These are phyloP conservation scores for Ascocoryne sarcoides DNA, from an alignment of 2,329 filamentous ascomycete species.

Conservation along the genomic window DNA sequence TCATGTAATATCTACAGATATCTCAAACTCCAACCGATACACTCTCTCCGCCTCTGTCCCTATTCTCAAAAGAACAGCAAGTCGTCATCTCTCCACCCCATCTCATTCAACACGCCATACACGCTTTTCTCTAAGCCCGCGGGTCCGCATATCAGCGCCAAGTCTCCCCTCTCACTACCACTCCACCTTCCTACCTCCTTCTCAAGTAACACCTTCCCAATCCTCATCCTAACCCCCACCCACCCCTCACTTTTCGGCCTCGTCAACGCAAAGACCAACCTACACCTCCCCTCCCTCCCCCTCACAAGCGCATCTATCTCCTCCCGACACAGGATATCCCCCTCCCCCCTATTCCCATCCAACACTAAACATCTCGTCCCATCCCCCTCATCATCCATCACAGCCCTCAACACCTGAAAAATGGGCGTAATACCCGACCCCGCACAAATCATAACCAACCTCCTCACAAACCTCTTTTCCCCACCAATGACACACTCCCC, in stretches of 20 bases:
- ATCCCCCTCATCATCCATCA: slow-evolving; percentile 57
- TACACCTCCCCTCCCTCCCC: slow-evolving; percentile 47
- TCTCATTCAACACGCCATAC: slow-evolving; percentile 43
- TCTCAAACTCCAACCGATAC: too few relatives aligned
- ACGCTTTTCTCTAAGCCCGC: slow-evolving; percentile 62
- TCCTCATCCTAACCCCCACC: slow-evolving; percentile 58
- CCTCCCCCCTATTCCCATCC: slow-evolving; percentile 66
- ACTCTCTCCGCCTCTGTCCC: too few relatives aligned
- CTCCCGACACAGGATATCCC: slow-evolving; percentile 72
- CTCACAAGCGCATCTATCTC: slow-evolving; percentile 59
- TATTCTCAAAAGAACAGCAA: slow-evolving; percentile 62
- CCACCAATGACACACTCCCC: slow-evolving; percentile 56
- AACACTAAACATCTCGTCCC: slow-evolving; percentile 62
- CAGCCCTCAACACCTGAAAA: slow-evolving; percentile 69
- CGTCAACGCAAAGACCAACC: slow-evolving; percentile 61
- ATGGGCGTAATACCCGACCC: slow-evolving; percentile 92
- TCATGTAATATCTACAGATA: too few relatives aligned
- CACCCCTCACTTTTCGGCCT: slow-evolving; percentile 50
- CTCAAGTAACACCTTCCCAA: slow-evolving; percentile 53
- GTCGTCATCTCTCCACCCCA: slow-evolving; percentile 67
- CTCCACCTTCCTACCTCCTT: slow-evolving; percentile 42
- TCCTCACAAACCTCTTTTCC: slow-evolving; percentile 46
- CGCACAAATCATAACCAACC: slow-evolving; percentile 79
- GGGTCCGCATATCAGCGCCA: slow-evolving; percentile 77
- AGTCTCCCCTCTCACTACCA: slow-evolving; percentile 35